Evolutionary conservation across 805 yeast species (phyloP).

Genomic region (Candida oleophila): DNA sequence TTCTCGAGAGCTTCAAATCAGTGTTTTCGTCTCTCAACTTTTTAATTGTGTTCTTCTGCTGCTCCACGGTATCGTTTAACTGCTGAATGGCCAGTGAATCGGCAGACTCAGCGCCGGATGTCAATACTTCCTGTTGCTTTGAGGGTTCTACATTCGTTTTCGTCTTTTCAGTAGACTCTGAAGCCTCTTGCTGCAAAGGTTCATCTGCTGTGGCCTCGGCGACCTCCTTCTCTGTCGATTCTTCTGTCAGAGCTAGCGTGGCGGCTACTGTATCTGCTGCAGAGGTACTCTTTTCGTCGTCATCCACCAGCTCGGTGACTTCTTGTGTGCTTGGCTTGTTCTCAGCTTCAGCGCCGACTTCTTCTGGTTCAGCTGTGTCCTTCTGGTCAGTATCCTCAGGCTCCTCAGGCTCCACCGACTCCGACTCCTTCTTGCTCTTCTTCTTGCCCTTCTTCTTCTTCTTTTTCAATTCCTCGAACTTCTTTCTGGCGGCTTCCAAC

Average conservation of each 20-base stretch:
- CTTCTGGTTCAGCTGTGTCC: constrained; percentile 7
- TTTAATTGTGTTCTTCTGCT: constrained; percentile 33
- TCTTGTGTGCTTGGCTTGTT: too few relatives aligned
- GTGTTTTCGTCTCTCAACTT: constrained; percentile 42
- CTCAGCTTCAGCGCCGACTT: constrained; percentile 4
- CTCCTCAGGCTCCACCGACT: constrained; percentile 13
- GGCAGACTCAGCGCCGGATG: background rate
- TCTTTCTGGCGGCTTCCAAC: constrained; percentile 72
- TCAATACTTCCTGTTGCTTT: constrained; percentile 6
- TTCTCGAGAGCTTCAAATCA: constrained; percentile 35
- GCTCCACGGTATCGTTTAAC: constrained; percentile 25
- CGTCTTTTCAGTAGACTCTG: background rate
- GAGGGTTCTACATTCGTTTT: constrained; percentile 5
- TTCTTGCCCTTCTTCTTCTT: constrained; percentile 53
- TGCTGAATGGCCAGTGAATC: constrained; percentile 10
- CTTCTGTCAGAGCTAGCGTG: too few relatives aligned
- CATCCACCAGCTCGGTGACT: too few relatives aligned
- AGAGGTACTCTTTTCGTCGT: constrained; percentile 1
- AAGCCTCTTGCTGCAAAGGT: background rate
- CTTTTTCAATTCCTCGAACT: constrained; percentile 67
- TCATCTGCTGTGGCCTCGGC: background rate
- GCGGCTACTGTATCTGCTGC: too few relatives aligned
- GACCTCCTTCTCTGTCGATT: constrained; percentile 2
- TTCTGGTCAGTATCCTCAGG: constrained; percentile 9
- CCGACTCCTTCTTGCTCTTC: constrained; percentile 44